Percentiles rank a stretch among this genome's conserved stretches.
phyloP scores from a whole-genome alignment of 1,284 basidiomycete species.

The Moniliophthora roreri region DNA sequence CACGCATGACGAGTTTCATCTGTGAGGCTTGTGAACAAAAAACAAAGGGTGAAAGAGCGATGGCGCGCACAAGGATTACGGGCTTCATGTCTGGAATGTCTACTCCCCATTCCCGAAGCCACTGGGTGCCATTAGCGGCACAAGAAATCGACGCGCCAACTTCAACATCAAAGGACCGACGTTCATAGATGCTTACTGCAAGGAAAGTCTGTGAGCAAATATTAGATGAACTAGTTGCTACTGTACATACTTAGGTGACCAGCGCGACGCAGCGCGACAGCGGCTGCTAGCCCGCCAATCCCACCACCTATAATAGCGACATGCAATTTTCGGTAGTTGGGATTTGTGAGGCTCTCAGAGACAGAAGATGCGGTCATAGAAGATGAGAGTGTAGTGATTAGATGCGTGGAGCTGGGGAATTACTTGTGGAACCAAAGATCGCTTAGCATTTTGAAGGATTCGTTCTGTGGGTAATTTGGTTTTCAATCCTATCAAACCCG shows the following conservation, averaged over 20 bases:
- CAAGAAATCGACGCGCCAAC: conserved; percentile 34
- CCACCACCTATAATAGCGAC: conserved; percentile 16
- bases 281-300: conserved; percentile 15
- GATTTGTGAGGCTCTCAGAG: neutral
- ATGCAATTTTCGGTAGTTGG: conserved; percentile 6
- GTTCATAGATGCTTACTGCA: conserved; percentile 27
- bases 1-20: conserved; percentile 31
- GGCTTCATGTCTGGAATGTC: conserved; percentile 31
- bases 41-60: neutral
- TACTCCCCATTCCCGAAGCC: conserved; percentile 32
- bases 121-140: conserved; percentile 33
- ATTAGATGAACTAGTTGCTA: neutral
- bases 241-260: conserved; percentile 13
- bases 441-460: no score
- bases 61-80: conserved; percentile 22
- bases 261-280: conserved; percentile 15
- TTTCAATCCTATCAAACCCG: no score
- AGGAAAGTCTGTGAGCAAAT: neutral
- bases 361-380: neutral
- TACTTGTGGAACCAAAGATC: no score
- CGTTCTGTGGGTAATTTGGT: no score
- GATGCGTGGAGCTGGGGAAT: no score
- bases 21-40: conserved; percentile 4
- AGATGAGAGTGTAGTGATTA: no score
- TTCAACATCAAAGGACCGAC: conserved; percentile 30